A percentile compares a stretch with the other conserved stretches of the same genome.
phyloP scores from a whole-genome alignment of 495 filamentous ascomycete species.

The Cladorrhinum samala region DNA sequence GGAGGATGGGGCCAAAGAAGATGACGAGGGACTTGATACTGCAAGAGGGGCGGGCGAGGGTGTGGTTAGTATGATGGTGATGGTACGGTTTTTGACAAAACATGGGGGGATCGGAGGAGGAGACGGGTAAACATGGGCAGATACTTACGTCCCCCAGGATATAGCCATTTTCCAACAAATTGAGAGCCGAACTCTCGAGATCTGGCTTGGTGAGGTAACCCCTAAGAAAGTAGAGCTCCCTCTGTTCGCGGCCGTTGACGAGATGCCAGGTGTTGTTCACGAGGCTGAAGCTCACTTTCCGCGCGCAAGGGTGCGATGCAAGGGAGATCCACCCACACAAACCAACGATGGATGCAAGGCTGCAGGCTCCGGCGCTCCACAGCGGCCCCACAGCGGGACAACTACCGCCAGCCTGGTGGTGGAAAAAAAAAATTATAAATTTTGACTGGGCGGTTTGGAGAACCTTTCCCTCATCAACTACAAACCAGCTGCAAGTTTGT shows the following conservation, averaged over 20 bases:
- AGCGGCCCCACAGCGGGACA: not conserved
- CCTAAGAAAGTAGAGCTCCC: too few relatives aligned
- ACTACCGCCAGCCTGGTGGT: constrained; percentile 5
- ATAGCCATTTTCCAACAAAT: constrained; percentile 29
- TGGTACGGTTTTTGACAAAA: too few relatives aligned
- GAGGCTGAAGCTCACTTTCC: constrained; percentile 7
- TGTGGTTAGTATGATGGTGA: constrained; percentile 5
- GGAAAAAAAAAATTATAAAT: constrained; percentile 17
- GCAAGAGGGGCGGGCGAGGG: not conserved
- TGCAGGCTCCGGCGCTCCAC: not conserved
- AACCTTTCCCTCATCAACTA: not conserved
- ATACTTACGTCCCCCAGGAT: constrained; percentile 44
- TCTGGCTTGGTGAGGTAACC: too few relatives aligned
- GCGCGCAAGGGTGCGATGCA: not conserved
- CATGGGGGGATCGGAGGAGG: too few relatives aligned
- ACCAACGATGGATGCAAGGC: constrained; percentile 1
- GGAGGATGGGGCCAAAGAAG: constrained; percentile 78
- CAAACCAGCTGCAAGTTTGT: not conserved
- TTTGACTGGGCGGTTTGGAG: constrained; percentile 1
- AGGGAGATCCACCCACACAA: not conserved
- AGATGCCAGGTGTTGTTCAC: constrained; percentile 18
- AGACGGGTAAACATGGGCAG: not conserved
- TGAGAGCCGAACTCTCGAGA: not conserved
- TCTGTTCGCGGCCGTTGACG: not conserved
- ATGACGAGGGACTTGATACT: constrained; percentile 74